Evolutionary conservation across 345 rosid genomes (phyloP).

Genomic region (Brassica cretica): DNA sequence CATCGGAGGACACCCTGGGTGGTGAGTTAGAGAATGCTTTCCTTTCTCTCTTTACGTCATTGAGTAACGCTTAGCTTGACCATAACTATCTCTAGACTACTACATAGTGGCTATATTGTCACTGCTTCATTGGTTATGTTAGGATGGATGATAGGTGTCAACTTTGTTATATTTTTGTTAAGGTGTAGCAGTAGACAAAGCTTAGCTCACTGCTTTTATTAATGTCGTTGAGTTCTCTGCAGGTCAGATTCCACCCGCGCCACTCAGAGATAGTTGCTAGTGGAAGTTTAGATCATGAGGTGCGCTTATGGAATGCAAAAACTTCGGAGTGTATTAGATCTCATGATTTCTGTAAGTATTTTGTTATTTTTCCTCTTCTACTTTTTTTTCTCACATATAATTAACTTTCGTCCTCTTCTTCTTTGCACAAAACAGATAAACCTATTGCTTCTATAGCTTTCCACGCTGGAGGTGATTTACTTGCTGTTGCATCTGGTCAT

Average conservation of each 20-base stretch:
- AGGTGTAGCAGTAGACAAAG: background rate
- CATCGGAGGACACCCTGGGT: conserved; percentile 99
- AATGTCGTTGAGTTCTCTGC: conserved; percentile 36
- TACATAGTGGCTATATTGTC: conserved; percentile 7
- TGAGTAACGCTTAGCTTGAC: conserved; percentile 6
- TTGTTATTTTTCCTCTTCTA: background rate
- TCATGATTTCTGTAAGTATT: conserved; percentile 65
- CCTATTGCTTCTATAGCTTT: conserved; percentile 91
- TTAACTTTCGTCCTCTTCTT: background rate
- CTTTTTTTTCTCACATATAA: background rate
- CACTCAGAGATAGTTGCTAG: conserved; percentile 75
- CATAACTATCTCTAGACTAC: background rate
- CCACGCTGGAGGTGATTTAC: conserved; percentile 74
- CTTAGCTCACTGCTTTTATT: background rate
- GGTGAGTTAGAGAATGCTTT: conserved; percentile 54
- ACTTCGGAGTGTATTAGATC: conserved; percentile 66
- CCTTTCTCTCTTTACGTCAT: background rate
- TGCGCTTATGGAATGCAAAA: conserved; percentile 77
- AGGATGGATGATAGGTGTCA: conserved; percentile 15
- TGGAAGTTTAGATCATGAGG: conserved; percentile 86
- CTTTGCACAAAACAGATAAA: conserved; percentile 44
- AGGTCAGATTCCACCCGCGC: conserved; percentile 82
- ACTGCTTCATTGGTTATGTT: conserved; percentile 10
- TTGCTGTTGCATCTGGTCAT: conserved; percentile 87
- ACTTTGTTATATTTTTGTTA: conserved; percentile 12